phyloP scores from a whole-genome alignment of 176 grass and related monocot genomes.

The Panicum miliaceum region DNA sequence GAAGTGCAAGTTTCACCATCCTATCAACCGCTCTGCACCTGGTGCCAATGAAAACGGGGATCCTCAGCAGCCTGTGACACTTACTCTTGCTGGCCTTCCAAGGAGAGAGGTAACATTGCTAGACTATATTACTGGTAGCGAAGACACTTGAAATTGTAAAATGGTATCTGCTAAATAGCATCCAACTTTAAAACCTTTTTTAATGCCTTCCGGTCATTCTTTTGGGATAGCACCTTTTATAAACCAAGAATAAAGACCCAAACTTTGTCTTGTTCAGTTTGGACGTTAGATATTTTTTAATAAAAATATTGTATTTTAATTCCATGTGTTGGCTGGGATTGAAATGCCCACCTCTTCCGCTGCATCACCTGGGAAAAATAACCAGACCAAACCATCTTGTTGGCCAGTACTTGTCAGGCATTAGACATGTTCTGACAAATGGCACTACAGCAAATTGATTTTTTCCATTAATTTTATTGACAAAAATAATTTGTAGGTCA shows the following conservation, averaged over 20 bases:
- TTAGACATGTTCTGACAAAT: background rate
- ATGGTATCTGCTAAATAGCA: background rate
- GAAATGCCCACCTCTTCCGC: background rate
- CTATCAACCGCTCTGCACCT: conserved; percentile 57
- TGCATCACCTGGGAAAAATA: background rate
- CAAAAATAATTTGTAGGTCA: background rate
- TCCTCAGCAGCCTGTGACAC: conserved; percentile 49
- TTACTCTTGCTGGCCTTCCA: conserved; percentile 84
- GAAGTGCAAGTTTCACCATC: conserved; percentile 97
- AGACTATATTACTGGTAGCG: background rate
- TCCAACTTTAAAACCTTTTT: background rate
- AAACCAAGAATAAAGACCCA: background rate
- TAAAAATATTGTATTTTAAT: background rate
- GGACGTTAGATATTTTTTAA: background rate
- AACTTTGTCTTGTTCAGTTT: background rate
- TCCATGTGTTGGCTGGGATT: background rate
- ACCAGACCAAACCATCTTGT: background rate
- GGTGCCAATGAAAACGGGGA: conserved; percentile 24
- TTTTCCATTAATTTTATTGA: background rate
- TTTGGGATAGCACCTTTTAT: too few species aligned
- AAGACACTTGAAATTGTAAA: background rate
- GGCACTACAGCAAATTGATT: background rate
- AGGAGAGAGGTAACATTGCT: conserved; percentile 82
- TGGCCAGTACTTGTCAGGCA: background rate
- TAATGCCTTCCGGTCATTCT: background rate